Conservation (phyloP, 2,329 filamentous ascomycete species). For the Paecilomyces sp. region DNA sequence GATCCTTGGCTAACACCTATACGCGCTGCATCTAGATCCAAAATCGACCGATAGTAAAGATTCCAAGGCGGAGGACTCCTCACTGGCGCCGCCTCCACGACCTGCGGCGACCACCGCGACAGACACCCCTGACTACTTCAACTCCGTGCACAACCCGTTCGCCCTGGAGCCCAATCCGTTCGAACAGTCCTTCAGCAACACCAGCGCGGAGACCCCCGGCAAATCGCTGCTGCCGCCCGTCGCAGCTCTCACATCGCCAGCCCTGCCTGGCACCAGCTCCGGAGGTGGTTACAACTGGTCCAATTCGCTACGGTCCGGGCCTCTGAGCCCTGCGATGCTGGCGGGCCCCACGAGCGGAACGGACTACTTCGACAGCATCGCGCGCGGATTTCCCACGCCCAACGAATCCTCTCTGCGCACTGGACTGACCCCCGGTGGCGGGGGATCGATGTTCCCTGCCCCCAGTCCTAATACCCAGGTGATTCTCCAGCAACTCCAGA, state of each 20-base stretch:
- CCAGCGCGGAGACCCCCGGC: constrained; percentile 69
- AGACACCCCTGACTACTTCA: constrained; percentile 64
- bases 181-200: constrained; percentile 79
- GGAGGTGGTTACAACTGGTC: constrained; percentile 70
- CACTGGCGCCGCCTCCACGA: constrained; percentile 65
- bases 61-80: constrained; percentile 47
- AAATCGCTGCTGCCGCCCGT: constrained; percentile 79
- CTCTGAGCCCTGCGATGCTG: constrained; percentile 94
- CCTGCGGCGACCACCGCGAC: constrained; percentile 43
- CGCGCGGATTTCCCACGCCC: constrained; percentile 83
- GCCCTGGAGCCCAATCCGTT: constrained; percentile 87
- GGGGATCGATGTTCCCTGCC: constrained; percentile 94
- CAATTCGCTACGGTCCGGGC: constrained; percentile 82
- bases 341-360: constrained; percentile 63
- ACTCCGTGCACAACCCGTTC: constrained; percentile 47
- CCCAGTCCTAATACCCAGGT: constrained; percentile 82
- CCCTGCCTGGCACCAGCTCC: constrained; percentile 67
- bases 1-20: background rate
- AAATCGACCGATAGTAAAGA: constrained; percentile 17
- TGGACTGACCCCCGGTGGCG: constrained; percentile 86
- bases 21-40: constrained; percentile 13
- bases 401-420: constrained; percentile 93
- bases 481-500: constrained; percentile 70
- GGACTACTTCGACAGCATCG: constrained; percentile 85
- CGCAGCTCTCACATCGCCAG: constrained; percentile 83